Percentiles rank a stretch among this genome's conserved stretches.
Evolutionary conservation across 129 eudicot species (phyloP).

Genomic region (Tagetes erecta): DNA sequence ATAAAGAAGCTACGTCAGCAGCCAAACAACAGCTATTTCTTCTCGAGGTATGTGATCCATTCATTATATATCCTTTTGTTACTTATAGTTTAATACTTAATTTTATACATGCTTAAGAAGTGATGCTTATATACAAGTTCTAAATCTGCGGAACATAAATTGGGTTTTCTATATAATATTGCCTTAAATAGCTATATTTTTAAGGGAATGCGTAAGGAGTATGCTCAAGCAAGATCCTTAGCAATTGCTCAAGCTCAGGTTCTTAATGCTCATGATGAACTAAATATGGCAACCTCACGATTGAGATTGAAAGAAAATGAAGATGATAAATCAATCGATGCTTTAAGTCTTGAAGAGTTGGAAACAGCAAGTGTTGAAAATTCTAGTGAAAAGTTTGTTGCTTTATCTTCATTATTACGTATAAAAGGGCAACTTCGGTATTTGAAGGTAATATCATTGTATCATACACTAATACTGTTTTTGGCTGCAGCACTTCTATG

Average conservation of each 20-base stretch:
- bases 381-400: conserved; percentile 77
- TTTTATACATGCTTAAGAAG: conserved; percentile 18
- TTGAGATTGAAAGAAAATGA: conserved; percentile 71
- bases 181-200: background rate
- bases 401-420: conserved; percentile 59
- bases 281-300: conserved; percentile 94
- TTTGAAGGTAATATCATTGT: conserved; percentile 59
- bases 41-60: conserved; percentile 65
- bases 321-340: conserved; percentile 77
- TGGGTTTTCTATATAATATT: conserved; percentile 1
- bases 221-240: conserved; percentile 77
- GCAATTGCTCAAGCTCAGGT: conserved; percentile 93
- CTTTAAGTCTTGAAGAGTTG: conserved; percentile 71
- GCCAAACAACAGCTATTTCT: conserved; percentile 67
- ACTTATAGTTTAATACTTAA: background rate
- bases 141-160: background rate
- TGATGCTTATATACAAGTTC: background rate
- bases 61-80: conserved; percentile 16
- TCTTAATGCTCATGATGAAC: conserved; percentile 95
- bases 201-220: conserved; percentile 93
- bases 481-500: background rate
- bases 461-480: conserved; percentile 4
- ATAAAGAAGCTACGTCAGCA: conserved; percentile 57
- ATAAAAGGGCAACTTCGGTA: conserved; percentile 92
- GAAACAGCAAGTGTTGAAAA: conserved; percentile 70